Conservation (phyloP, 306 rosid genomes). For the Amphicarpaea edgeworthii region DNA sequence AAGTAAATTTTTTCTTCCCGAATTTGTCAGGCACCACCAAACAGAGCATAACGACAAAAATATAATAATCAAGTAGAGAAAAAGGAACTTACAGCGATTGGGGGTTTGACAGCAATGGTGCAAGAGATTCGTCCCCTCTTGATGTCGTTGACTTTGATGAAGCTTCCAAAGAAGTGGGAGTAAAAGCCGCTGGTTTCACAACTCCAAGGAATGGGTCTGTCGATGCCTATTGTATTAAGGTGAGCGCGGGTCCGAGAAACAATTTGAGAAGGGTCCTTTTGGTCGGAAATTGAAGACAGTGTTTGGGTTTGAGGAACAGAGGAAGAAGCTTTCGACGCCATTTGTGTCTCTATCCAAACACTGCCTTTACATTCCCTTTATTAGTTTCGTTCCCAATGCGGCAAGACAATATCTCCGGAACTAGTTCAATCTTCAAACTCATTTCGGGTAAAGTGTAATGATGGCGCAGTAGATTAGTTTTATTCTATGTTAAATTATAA, state of each 20-base stretch:
- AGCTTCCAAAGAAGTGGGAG: constrained; percentile 35
- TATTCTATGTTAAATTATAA: too few relatives aligned
- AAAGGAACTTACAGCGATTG: constrained; percentile 30
- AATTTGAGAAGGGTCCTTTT: neutral
- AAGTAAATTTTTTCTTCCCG: neutral
- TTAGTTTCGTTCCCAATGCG: neutral
- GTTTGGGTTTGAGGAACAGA: neutral
- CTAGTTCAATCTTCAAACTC: neutral
- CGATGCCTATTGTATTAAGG: neutral
- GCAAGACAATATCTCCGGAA: too few relatives aligned
- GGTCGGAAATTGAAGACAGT: constrained; percentile 3
- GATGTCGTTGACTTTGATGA: constrained; percentile 38
- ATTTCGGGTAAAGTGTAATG: too few relatives aligned
- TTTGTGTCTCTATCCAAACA: neutral
- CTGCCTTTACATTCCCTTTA: neutral
- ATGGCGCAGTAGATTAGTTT: too few relatives aligned
- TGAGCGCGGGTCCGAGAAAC: neutral
- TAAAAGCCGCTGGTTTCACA: constrained; percentile 35
- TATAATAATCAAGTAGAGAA: neutral
- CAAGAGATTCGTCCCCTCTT: constrained; percentile 47
- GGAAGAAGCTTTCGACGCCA: neutral
- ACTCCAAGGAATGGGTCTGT: constrained; percentile 37
- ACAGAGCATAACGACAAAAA: neutral
- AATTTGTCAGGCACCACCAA: constrained; percentile 4
- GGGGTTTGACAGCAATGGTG: constrained; percentile 40